These are phyloP conservation scores for Aurinia saxatilis DNA, from an alignment of 345 rosid species.

Conservation along the genomic window DNA sequence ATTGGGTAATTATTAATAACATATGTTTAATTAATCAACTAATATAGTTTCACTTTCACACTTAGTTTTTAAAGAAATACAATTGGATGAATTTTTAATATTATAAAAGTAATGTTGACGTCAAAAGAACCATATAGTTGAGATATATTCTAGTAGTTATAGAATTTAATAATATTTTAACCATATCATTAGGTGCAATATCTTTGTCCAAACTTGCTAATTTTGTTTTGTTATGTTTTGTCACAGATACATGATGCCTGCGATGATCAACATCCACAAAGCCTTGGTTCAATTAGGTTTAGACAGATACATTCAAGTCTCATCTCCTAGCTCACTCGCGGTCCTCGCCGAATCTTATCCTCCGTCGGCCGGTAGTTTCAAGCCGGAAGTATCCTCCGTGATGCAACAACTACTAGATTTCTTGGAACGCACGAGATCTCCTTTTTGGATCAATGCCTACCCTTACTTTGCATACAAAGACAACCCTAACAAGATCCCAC, in stretches of 20 bases:
- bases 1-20: constrained; percentile 17
- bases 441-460: constrained; percentile 96
- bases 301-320: constrained; percentile 59
- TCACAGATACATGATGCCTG: constrained; percentile 52
- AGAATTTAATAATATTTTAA: neutral
- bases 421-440: constrained; percentile 48
- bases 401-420: constrained; percentile 62
- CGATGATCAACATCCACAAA: constrained; percentile 57
- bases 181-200: neutral
- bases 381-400: constrained; percentile 38
- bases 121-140: neutral
- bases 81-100: no score
- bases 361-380: constrained; percentile 83
- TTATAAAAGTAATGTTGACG: no score
- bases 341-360: constrained; percentile 75
- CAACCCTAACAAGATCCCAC: constrained; percentile 41
- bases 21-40: no score
- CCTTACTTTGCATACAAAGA: constrained; percentile 93
- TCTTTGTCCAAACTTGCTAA: neutral
- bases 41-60: no score
- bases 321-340: constrained; percentile 67
- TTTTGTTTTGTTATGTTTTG: neutral
- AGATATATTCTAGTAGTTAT: neutral
- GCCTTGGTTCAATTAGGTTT: constrained; percentile 72
- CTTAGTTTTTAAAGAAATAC: no score